Evolutionary conservation across 345 rosid genomes (phyloP).

Genomic region (Arabidopsis suecica): DNA sequence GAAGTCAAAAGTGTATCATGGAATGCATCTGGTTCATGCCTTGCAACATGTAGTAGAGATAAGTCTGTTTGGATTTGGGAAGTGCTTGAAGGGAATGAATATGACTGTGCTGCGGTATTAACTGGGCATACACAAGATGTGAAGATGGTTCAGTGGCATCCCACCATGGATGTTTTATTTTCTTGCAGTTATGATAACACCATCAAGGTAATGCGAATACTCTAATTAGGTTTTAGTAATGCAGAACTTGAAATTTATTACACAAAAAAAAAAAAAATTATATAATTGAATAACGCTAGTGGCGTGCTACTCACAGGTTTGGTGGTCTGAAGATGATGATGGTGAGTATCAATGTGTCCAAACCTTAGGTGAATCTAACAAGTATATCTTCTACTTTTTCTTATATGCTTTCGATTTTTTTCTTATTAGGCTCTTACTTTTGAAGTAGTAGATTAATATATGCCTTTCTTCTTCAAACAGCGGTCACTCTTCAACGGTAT

Average conservation of each 20-base stretch:
- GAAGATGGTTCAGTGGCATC: conserved; percentile 97
- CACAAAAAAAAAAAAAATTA: neutral
- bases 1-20: conserved; percentile 92
- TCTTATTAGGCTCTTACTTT: conserved; percentile 11
- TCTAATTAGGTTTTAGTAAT: neutral
- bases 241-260: neutral
- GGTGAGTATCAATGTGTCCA: conserved; percentile 82
- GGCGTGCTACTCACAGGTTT: conserved; percentile 59
- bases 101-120: conserved; percentile 80
- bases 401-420: conserved; percentile 1
- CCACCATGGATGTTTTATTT: conserved; percentile 80
- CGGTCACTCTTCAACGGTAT: conserved; percentile 91
- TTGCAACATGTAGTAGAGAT: conserved; percentile 92
- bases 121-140: conserved; percentile 97
- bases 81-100: conserved; percentile 81
- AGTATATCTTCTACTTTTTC: conserved; percentile 53
- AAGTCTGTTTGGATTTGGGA: conserved; percentile 98
- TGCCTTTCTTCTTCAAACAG: conserved; percentile 51
- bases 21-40: conserved; percentile 80
- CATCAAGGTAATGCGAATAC: conserved; percentile 63
- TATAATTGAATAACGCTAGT: neutral
- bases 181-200: conserved; percentile 95
- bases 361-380: conserved; percentile 74
- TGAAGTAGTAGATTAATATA: conserved; percentile 25
- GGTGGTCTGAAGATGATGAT: conserved; percentile 95